These are phyloP conservation scores for Suillus placidus DNA, from an alignment of 768 basidiomycete species.

Conservation along the genomic window DNA sequence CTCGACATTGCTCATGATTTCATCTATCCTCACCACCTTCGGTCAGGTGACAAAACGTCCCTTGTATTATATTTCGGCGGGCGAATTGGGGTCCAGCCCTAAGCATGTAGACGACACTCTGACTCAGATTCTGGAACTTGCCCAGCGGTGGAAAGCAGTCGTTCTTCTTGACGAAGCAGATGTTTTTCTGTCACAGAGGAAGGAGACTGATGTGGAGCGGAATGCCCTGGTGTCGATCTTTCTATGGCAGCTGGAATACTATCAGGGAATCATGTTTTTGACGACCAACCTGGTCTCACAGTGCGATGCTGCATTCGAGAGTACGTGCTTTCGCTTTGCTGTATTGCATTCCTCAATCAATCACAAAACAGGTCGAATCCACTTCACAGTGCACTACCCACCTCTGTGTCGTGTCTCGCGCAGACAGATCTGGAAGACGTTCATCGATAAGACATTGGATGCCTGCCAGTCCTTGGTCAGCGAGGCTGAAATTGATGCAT, in stretches of 20 bases:
- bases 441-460: background rate
- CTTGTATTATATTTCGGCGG: background rate
- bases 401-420: constrained; percentile 29
- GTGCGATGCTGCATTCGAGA: constrained; percentile 66
- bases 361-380: constrained; percentile 34
- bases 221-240: constrained; percentile 77
- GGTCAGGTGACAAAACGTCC: background rate
- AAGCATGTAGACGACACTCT: background rate
- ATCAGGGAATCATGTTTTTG: constrained; percentile 61
- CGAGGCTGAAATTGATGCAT: background rate
- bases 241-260: constrained; percentile 61
- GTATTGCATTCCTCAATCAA: background rate
- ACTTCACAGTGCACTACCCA: constrained; percentile 37
- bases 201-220: constrained; percentile 36
- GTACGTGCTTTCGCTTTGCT: constrained; percentile 16
- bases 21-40: too few species aligned
- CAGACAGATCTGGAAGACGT: constrained; percentile 1
- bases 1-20: background rate
- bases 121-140: constrained; percentile 46
- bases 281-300: constrained; percentile 46
- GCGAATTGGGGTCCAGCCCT: background rate
- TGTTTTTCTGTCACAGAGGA: constrained; percentile 65
- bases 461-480: background rate
- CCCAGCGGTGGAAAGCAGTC: constrained; percentile 60
- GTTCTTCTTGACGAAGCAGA: constrained; percentile 55